Evolutionary conservation across 2,329 filamentous ascomycete species (phyloP).

Genomic region (Trichoderma hamatum): DNA sequence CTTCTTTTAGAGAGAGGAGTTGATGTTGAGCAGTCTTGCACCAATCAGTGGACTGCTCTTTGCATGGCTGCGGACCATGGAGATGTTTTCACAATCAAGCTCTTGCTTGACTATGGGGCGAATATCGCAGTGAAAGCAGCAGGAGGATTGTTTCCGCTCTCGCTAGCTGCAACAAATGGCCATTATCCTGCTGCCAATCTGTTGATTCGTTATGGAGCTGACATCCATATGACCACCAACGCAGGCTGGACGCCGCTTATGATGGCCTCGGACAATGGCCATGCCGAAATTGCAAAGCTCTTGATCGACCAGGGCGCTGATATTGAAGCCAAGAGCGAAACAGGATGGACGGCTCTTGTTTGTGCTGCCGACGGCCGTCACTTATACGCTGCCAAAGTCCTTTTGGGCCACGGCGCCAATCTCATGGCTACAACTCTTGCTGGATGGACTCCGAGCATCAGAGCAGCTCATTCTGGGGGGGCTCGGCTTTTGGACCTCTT

Average conservation of each 20-base stretch:
- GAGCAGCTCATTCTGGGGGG: constrained; percentile 20
- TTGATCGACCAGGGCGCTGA: constrained; percentile 22
- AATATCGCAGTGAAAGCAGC: background rate
- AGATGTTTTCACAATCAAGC: background rate
- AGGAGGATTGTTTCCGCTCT: constrained; percentile 11
- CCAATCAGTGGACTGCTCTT: constrained; percentile 23
- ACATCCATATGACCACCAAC: constrained; percentile 9
- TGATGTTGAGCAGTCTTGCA: constrained; percentile 9
- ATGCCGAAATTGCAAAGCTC: constrained; percentile 9
- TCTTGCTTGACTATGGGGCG: constrained; percentile 19
- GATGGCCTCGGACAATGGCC: constrained; percentile 14
- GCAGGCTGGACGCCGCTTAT: constrained; percentile 25
- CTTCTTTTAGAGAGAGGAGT: constrained; percentile 17
- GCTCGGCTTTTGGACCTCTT: constrained; percentile 2
- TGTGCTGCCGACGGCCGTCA: constrained; percentile 21
- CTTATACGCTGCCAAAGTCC: background rate
- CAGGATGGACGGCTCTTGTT: constrained; percentile 23
- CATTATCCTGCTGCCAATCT: constrained; percentile 3
- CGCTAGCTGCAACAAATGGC: constrained; percentile 20
- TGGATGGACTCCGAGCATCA: constrained; percentile 17
- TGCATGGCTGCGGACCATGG: constrained; percentile 24
- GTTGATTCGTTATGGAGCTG: constrained; percentile 14
- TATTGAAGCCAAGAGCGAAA: constrained; percentile 3
- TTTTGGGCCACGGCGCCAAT: constrained; percentile 24
- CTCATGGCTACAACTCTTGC: background rate